A percentile compares a stretch with the other conserved stretches of the same genome.
Conservation (phyloP, 176 grass and related monocot genomes). For the Pharus latifolius region DNA sequence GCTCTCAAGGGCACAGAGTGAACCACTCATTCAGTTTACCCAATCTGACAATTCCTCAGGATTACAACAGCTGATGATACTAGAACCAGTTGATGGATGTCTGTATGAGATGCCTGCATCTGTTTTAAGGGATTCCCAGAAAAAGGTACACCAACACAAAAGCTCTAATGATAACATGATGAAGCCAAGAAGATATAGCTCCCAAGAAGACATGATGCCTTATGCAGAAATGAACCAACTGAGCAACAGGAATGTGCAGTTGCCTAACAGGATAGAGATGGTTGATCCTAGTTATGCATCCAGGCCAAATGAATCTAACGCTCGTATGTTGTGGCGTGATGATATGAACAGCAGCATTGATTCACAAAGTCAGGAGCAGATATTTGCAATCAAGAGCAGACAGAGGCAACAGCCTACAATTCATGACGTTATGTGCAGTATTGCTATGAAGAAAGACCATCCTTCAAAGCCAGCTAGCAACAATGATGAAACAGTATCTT, state of each 20-base stretch:
- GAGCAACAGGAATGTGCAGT: slow-evolving; percentile 1
- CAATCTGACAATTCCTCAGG: too few relatives aligned
- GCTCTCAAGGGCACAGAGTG: too few relatives aligned
- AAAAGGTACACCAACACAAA: slow-evolving; percentile 2
- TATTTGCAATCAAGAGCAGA: background rate
- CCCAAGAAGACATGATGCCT: slow-evolving; percentile 8
- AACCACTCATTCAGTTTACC: too few relatives aligned
- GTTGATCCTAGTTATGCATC: background rate
- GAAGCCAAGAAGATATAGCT: background rate
- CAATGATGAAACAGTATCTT: background rate
- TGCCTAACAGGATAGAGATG: slow-evolving; percentile 17
- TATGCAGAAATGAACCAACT: background rate
- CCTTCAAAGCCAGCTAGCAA: background rate
- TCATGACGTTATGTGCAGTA: background rate
- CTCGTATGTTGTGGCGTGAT: slow-evolving; percentile 17
- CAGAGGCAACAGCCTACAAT: slow-evolving; percentile 6
- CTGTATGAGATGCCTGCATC: background rate
- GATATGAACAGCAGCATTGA: slow-evolving; percentile 3
- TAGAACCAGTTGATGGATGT: too few relatives aligned
- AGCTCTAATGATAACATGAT: slow-evolving; percentile 1
- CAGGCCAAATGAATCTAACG: background rate
- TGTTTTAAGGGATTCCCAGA: slow-evolving; percentile 4
- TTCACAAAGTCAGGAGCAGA: slow-evolving; percentile 6
- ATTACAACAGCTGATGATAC: too few relatives aligned
- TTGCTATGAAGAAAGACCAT: slow-evolving; percentile 9